phyloP scores from a whole-genome alignment of 129 eudicot species.

The Kitagawia praeruptora region DNA sequence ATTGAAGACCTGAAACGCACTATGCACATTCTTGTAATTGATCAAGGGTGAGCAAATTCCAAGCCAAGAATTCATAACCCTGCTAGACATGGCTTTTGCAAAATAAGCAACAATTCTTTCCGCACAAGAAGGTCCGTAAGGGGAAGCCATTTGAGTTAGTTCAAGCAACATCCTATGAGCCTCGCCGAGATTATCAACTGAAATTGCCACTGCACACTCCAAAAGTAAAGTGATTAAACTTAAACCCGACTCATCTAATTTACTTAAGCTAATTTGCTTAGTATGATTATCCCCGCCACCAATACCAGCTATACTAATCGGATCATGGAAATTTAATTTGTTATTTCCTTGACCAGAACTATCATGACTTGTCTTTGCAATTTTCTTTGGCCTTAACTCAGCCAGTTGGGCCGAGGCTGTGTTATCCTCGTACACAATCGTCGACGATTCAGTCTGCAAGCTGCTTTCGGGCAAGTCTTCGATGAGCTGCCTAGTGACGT shows the following conservation, averaged over 20 bases:
- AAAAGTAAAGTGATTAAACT: conserved; percentile 39
- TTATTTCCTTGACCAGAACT: conserved; percentile 1
- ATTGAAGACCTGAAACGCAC: conserved; percentile 62
- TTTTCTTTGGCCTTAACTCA: conserved; percentile 48
- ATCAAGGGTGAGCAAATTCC: conserved; percentile 64
- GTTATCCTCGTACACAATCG: conserved; percentile 9
- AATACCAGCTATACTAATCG: not conserved
- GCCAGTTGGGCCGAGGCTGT: conserved; percentile 27
- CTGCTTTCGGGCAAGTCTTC: conserved; percentile 59
- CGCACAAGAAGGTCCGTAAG: conserved; percentile 67
- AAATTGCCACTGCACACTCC: conserved; percentile 82
- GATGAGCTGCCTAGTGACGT: conserved; percentile 63
- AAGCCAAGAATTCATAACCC: conserved; percentile 73
- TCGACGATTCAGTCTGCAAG: conserved; percentile 25
- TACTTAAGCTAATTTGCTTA: conserved; percentile 3
- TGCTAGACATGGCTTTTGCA: conserved; percentile 67
- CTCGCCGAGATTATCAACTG: conserved; percentile 77
- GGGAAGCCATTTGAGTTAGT: conserved; percentile 67
- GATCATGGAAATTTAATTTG: conserved; percentile 10
- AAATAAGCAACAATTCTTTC: conserved; percentile 78
- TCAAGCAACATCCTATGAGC: conserved; percentile 72
- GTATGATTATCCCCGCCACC: not conserved
- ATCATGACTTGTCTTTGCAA: conserved; percentile 21
- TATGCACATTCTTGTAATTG: conserved; percentile 46
- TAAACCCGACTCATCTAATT: conserved; percentile 32